phyloP scores from a whole-genome alignment of 2,329 filamentous ascomycete genomes.

The Leptographium galeiforme region DNA sequence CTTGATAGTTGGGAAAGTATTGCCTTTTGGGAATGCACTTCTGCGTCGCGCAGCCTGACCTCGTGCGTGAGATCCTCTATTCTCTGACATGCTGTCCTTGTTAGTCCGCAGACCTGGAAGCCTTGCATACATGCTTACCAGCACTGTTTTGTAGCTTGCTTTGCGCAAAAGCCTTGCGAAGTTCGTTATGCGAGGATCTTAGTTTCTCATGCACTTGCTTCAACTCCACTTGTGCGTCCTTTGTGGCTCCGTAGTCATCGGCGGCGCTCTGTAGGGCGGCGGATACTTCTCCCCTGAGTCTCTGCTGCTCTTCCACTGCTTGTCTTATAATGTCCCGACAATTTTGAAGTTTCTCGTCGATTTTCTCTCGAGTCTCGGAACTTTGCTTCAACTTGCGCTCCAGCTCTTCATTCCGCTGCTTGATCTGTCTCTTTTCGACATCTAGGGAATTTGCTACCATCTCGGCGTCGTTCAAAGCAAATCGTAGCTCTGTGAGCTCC shows the following conservation, averaged over 20 bases:
- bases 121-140: not conserved
- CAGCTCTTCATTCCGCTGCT: slow-evolving; percentile 5
- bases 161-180: slow-evolving; percentile 15
- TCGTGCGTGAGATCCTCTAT: not conserved
- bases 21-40: not conserved
- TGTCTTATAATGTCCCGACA: slow-evolving; percentile 29
- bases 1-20: not conserved
- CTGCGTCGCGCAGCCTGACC: slow-evolving; percentile 4
- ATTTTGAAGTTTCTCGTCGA: slow-evolving; percentile 22
- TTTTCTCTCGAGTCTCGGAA: slow-evolving; percentile 14
- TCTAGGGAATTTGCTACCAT: slow-evolving; percentile 1
- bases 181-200: slow-evolving; percentile 18
- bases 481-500: slow-evolving; percentile 7
- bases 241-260: slow-evolving; percentile 17
- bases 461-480: slow-evolving; percentile 6
- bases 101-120: not conserved
- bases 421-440: slow-evolving; percentile 8
- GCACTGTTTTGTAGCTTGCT: not conserved
- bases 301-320: slow-evolving; percentile 32
- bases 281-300: slow-evolving; percentile 17
- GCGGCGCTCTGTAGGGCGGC: not conserved
- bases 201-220: slow-evolving; percentile 20
- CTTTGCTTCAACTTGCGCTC: slow-evolving; percentile 18
- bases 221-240: slow-evolving; percentile 16
- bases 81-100: slow-evolving; percentile 1